A percentile compares a stretch with the other conserved stretches of the same genome.
Evolutionary conservation across 148 eudicot species (phyloP).

Genomic region (Chenopodium formosanum): DNA sequence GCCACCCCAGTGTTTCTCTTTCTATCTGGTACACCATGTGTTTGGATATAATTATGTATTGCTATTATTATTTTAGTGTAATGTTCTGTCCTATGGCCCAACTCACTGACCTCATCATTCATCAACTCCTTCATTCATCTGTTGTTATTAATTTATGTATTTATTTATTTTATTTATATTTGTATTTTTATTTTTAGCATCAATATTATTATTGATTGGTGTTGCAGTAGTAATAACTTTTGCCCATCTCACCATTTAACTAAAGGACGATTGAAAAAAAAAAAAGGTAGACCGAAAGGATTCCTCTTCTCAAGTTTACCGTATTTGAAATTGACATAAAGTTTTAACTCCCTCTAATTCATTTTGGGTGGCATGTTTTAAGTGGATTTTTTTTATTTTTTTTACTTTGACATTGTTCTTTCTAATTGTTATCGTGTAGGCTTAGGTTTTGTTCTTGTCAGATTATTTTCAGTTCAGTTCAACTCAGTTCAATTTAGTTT

Average conservation of each 20-base stretch:
- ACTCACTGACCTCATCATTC: not conserved
- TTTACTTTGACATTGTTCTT: too few species aligned
- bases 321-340: constrained; percentile 9
- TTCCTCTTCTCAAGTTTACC: constrained; percentile 17
- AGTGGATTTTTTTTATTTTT: too few species aligned
- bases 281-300: constrained; percentile 9
- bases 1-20: constrained; percentile 9
- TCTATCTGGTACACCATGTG: constrained; percentile 34
- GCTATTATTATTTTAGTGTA: not conserved
- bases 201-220: not conserved
- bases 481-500: too few species aligned
- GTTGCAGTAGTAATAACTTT: constrained; percentile 8
- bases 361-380: not conserved
- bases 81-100: constrained; percentile 12
- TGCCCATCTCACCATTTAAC: constrained; percentile 13
- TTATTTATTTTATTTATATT: too few species aligned
- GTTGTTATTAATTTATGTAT: not conserved
- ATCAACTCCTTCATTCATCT: not conserved
- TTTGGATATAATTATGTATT: constrained; percentile 32
- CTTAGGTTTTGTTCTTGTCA: too few species aligned
- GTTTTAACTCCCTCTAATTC: not conserved
- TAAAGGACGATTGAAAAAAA: constrained; percentile 6
- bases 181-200: too few species aligned
- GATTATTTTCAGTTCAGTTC: too few species aligned
- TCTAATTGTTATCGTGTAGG: too few species aligned